Percentiles rank a stretch among this genome's conserved stretches.
phyloP scores from a whole-genome alignment of 1,284 basidiomycete species.

The Cutaneotrichosporon sp. region DNA sequence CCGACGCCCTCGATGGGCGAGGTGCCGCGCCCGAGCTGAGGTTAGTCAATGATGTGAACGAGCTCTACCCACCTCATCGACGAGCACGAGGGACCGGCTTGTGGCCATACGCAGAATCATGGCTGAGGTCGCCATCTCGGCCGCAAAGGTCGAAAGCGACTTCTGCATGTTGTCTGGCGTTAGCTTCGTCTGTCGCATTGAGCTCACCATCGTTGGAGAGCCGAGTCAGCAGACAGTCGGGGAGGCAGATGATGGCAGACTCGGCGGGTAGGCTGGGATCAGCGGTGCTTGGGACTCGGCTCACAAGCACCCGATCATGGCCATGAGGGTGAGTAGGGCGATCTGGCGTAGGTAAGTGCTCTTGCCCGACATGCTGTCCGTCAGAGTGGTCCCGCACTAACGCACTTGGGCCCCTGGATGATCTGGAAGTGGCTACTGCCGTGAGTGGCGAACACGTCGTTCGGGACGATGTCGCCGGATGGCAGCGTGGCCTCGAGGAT shows the following conservation, averaged over 20 bases:
- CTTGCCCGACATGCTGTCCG: constrained; percentile 80
- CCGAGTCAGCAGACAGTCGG: constrained; percentile 79
- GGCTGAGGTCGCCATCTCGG: constrained; percentile 84
- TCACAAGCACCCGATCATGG: constrained; percentile 79
- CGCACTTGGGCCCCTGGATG: constrained; percentile 83
- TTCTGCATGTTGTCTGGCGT: constrained; percentile 64
- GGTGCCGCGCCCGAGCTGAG: constrained; percentile 65
- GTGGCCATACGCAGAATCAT: constrained; percentile 87
- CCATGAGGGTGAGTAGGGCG: constrained; percentile 79
- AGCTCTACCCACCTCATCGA: constrained; percentile 83
- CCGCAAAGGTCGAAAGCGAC: constrained; percentile 86
- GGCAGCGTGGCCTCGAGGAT: constrained; percentile 74
- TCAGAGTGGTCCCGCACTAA: constrained; percentile 14
- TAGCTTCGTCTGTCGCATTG: not conserved
- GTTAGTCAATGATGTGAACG: constrained; percentile 12
- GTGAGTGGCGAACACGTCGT: constrained; percentile 68
- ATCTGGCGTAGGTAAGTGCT: constrained; percentile 89
- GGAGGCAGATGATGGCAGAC: constrained; percentile 80
- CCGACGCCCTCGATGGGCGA: constrained; percentile 83
- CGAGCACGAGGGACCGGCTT: constrained; percentile 69
- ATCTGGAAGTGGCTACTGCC: constrained; percentile 81
- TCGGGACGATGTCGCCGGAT: constrained; percentile 71
- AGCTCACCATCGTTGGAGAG: constrained; percentile 74
- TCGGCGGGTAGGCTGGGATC: constrained; percentile 70
- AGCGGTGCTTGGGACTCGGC: constrained; percentile 13